Evolutionary conservation across 2,329 filamentous ascomycete species (phyloP), one percentile per base, ranked within the genome.

Genomic region (Penicillium janthinellum): DNA sequence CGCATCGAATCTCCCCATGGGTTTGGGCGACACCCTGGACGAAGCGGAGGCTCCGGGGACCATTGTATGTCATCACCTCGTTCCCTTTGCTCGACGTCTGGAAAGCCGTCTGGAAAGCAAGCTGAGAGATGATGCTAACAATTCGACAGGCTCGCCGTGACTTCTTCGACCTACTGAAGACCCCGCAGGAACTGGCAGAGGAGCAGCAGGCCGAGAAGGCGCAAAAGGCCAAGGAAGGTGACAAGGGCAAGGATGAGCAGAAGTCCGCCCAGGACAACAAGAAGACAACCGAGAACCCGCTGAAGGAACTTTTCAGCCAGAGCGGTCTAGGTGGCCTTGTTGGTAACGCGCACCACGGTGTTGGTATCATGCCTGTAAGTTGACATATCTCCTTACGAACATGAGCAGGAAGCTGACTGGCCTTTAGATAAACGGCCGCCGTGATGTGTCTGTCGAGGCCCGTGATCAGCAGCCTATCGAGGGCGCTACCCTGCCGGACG

Each of bases 351-450:
- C 35, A 68, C 14, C 67, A 69, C 50, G 67, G 67, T 14, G 10
- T 69, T 45, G 67, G 67, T n/a, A 34, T 69, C 1, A n/a, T 67
- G 5, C 65, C 65, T 0, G 67, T 69, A 64, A 5, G 65, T 54
- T 5, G 2, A 14, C 1, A 5, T 8, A 11, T 4, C 2, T 4
- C 22, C 2, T 10, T 3, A 12, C 7, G 1, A 3, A 3, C 1
- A 7, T n/a, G 2, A 15, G 28, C 14, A 15, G 5, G 0, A 20
- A 35, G 22, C 54, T 63, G 51, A 58, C 31, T 12, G 15, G 11
- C n/a, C 28, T 2, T 5, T 35, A 69, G 67, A 63, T 65, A 51
- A 58, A 58, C 14, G 52, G 47, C 2, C 64, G 64, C 5, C 66
- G 67, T 54, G 65, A 67, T 11, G 55, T 45, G 2, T 39, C 54